Evolutionary conservation across 179 eudicot species (phyloP), one percentile per base, ranked within the genome.

Genomic region (Carnegiea gigantea): DNA sequence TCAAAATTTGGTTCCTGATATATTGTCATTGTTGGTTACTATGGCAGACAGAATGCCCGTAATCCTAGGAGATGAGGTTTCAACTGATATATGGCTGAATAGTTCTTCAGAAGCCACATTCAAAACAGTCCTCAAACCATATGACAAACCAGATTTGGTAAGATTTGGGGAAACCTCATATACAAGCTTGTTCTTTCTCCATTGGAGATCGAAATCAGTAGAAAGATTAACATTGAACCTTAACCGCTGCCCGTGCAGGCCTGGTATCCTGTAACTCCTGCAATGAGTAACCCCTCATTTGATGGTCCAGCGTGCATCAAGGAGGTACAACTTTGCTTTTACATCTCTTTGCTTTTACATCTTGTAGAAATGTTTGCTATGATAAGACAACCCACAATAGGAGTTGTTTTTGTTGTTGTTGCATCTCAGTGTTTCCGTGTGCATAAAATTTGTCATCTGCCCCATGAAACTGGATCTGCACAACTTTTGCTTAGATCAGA

Each of bases 21-120:
- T 4, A 49, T 9, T 49, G 7, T 67, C 5, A 75, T 14, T 68
- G 53, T 49, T 18, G 13, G 71, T 60, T 72, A 51, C 54, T 80
- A 46, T 51, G 64, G 59, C 83, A 95, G 99, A 95, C 76, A 89
- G 99, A 89, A 95, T 95, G 99, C 99, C 99, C 74, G 93, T 93
- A 54, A 93, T 95, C 49, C 84, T 95, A 77, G 93, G 92, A 54
- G 88, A 89, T 85, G 86, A 89, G 83, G 86, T 78, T 67, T 89
- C 98, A 60, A 88, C 88, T 76, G 91, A 88, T 60, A 51, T 77
- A 59, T 94, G 99, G 99, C 86, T 95, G 73, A 86, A 84, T 76
- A 91, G 91, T 65, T 87, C 94, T 54, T 62, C 92, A 24, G 86
- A 88, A 82, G 83, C 92, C 83, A 95, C 90, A 70, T 85, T 88